phyloP scores from a whole-genome alignment of 176 grass and related monocot genomes.

The Aegilops sharonensis region DNA sequence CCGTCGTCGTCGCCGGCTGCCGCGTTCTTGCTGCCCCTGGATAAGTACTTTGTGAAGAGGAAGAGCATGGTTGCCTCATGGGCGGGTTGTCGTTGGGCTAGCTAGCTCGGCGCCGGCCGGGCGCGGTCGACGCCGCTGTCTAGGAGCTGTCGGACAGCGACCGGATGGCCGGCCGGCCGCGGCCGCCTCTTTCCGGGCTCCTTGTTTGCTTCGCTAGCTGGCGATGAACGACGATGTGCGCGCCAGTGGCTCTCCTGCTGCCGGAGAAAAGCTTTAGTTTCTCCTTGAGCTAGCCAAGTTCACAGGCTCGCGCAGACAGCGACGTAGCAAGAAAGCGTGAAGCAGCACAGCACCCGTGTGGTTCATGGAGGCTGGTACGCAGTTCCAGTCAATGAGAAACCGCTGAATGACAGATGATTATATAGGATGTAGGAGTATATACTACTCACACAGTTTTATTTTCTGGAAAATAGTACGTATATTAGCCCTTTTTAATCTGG shows the following conservation, averaged over 20 bases:
- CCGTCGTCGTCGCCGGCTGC: background rate
- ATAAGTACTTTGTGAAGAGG: constrained; percentile 64
- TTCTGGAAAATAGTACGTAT: background rate
- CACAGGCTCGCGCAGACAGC: background rate
- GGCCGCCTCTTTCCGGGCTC: background rate
- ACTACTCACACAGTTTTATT: background rate
- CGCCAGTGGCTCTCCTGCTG: background rate
- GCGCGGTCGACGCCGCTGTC: background rate
- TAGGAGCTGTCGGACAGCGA: constrained; percentile 32
- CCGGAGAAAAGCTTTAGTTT: background rate
- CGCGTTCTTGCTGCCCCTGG: constrained; percentile 25
- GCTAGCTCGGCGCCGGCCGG: constrained; percentile 11
- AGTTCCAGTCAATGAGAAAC: constrained; percentile 35
- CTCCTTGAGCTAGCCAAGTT: background rate
- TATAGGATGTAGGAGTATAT: background rate
- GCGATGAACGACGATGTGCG: constrained; percentile 4
- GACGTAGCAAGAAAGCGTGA: background rate
- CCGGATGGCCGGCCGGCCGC: constrained; percentile 6
- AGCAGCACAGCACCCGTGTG: background rate
- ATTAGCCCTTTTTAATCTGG: background rate
- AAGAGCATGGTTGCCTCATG: constrained; percentile 73
- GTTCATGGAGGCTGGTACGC: background rate
- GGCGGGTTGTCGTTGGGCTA: background rate
- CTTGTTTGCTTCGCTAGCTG: background rate
- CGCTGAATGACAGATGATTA: constrained; percentile 19